A percentile compares a stretch with the other conserved stretches of the same genome.
These are phyloP conservation scores for Pyrus betulifolia DNA, from an alignment of 306 rosid genomes.

Conservation along the genomic window DNA sequence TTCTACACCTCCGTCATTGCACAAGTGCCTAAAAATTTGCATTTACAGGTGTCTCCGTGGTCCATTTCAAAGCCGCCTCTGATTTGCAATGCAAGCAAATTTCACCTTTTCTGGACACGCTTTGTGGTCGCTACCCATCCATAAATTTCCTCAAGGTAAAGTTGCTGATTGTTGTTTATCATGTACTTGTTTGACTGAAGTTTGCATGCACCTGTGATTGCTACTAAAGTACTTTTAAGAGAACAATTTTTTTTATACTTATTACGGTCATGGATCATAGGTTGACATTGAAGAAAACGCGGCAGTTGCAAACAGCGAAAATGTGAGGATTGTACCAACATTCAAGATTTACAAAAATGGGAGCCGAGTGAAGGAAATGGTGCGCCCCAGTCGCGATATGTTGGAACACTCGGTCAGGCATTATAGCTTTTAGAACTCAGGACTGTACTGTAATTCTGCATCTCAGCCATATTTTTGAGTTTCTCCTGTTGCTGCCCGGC, in stretches of 20 bases:
- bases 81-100: slow-evolving; percentile 65
- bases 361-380: slow-evolving; percentile 66
- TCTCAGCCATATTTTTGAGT: slow-evolving; percentile 21
- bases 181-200: not conserved
- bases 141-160: slow-evolving; percentile 82
- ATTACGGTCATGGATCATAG: slow-evolving; percentile 33
- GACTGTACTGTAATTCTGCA: slow-evolving; percentile 21
- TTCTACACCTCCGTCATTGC: not conserved
- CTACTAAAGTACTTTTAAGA: not conserved
- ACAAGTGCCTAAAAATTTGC: not conserved
- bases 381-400: slow-evolving; percentile 79
- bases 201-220: not conserved
- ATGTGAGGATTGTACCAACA: slow-evolving; percentile 77
- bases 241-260: slow-evolving; percentile 8
- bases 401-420: slow-evolving; percentile 91
- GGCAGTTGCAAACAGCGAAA: slow-evolving; percentile 60
- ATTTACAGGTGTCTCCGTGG: slow-evolving; percentile 66
- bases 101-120: slow-evolving; percentile 61
- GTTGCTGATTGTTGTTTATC: not conserved
- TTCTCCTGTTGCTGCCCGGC: slow-evolving; percentile 19
- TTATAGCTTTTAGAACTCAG: slow-evolving; percentile 59
- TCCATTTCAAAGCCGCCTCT: slow-evolving; percentile 72
- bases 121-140: slow-evolving; percentile 76
- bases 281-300: slow-evolving; percentile 65
- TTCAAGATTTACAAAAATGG: slow-evolving; percentile 97